Base-by-base conservation (phyloP, 116 monocot species). In the Posidonia oceanica region DNA sequence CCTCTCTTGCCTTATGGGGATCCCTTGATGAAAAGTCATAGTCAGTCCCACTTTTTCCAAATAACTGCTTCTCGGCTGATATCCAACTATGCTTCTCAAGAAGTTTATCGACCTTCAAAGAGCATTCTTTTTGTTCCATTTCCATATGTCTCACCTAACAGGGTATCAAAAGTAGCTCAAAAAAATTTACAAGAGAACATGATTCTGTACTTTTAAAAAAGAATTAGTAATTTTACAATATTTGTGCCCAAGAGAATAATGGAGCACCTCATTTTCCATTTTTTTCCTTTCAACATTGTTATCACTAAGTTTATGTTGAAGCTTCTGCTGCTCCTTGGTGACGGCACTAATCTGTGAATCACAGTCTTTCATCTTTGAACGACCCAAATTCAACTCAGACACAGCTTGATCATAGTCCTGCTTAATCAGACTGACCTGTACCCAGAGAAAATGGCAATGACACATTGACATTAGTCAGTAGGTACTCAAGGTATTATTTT, bases 1-100 rank as follows among this genome's bases (percentile, higher is more conserved):
- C 89, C 64, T 82, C 67, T 61, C 71, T 85, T 17, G 87, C 61
- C 73, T 83, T 86, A 22, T 71, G 63, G 71, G 92, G 83, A 36
- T 92, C 85, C 15, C 79, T 72, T 3, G 80, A 78, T 64, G 85
- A 79, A 70, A 97, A 97, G 73, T 97, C 97, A 80, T 92, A 97
- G 63, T 92, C 97, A 14, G 92, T 89, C 66, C 87, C 87, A 73
- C 69, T 75, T 78, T 84, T 89, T 52, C 97, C 97, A 85, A 97
- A 97, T 21, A 87, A 68, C 48, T 89, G 92, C 74, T 89, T 97
- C 69, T 97, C 97, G 66, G 92, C 63, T 41, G 78, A 61, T 70
- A 97, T 97, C 97, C 97, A 97, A 53, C 85, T 82, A 77, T 97
- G 82, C 57, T 87, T 92, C 75, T 92, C 83, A 66, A 92, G 78